Evolutionary conservation across 306 rosid genomes (phyloP).

Genomic region (Amphicarpaea edgeworthii): DNA sequence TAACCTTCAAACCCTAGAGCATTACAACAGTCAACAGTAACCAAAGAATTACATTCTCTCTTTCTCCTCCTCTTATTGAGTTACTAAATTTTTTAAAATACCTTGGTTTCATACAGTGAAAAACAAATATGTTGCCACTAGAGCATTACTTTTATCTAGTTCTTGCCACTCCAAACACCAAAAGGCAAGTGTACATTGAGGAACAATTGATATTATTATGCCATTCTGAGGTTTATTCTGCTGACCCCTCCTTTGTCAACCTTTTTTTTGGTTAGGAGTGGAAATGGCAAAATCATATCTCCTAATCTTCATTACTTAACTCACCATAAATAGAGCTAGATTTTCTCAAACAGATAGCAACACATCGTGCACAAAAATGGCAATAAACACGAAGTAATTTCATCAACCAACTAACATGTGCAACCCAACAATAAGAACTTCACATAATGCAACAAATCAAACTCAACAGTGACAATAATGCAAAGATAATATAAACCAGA

Average conservation of each 20-base stretch:
- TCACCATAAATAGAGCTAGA: background rate
- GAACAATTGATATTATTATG: background rate
- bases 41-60: constrained; percentile 15
- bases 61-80: constrained; percentile 12
- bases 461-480: constrained; percentile 7
- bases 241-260: background rate
- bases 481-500: background rate
- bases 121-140: too few relatives aligned
- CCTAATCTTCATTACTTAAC: constrained; percentile 7
- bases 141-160: background rate
- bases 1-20: constrained; percentile 22
- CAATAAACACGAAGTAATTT: background rate
- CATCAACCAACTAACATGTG: constrained; percentile 2
- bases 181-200: background rate
- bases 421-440: constrained; percentile 17
- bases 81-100: background rate
- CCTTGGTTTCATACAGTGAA: too few relatives aligned
- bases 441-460: background rate
- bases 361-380: background rate
- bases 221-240: constrained; percentile 5
- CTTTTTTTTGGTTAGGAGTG: background rate
- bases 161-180: constrained; percentile 20
- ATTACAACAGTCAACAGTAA: background rate
- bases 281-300: background rate
- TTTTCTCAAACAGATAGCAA: constrained; percentile 27